Base-by-base conservation (phyloP, 2,329 filamentous ascomycete species). In the Pseudocercospora eumusae region DNA sequence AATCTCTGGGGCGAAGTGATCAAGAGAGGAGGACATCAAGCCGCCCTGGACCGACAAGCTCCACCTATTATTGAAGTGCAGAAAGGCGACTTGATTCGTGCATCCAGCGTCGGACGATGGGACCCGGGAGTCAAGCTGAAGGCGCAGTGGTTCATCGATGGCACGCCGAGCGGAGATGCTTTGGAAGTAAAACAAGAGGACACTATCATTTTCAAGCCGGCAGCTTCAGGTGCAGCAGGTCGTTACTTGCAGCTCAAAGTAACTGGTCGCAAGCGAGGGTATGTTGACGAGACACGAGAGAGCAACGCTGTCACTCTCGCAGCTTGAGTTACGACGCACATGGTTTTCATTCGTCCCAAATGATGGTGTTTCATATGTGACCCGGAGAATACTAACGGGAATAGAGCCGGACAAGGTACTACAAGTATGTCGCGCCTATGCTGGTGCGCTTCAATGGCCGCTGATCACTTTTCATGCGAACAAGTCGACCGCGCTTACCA, bases 1-100 rank as follows among this genome's bases (percentile, higher is more conserved):
- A 77, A 77, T 23, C 31, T 69, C 0, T 77, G 73, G 71, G 69
- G 71, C 3, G 74, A 76, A 3, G 71, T 75, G 3, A 69, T 76
- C 5, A 59, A 65, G 18, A 53, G 58, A 21, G 75, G 74, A 6
- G 75, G 75, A 2, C 72, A 67, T 25, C 47, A 69, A 27, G 75
- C 75, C 36, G 75, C 75, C 2, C 31, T 77, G 2, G 66, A 65
- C 8, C 68, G 74, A 20, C 75, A 77, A 56, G 68, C 69, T 8
- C 63, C 68, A 1, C 75, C 75, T 0, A 23, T 68, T 0, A 23
- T 27, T 21, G 18, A 49, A 2, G 27, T 65, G 2, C 40, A 63
- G 20, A 63, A 40, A 1, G 15, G 18, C 7, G 9, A 25, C 23
- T 9, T 15, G 25, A 13, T n/a, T 9, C 15, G 9, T 8, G 23